A percentile compares a stretch with the other conserved stretches of the same genome.
Evolutionary conservation across 116 monocot species (phyloP).

Genomic region (Trichopus zeylanicus): DNA sequence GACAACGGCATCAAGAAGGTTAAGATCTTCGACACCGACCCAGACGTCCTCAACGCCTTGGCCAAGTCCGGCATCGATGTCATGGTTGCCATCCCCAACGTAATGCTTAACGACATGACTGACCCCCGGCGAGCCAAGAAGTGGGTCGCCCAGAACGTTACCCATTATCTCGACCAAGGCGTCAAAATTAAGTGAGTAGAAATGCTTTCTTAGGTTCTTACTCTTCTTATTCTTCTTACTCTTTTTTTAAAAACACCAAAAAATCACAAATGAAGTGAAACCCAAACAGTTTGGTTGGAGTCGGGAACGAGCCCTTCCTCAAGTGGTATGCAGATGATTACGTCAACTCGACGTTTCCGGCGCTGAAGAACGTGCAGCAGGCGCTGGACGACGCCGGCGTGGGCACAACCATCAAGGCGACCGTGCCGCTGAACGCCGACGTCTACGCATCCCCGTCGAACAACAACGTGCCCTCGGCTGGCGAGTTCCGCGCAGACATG

Average conservation of each 20-base stretch:
- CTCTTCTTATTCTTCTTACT: not conserved
- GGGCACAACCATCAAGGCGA: conserved; percentile 34
- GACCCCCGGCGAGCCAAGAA: conserved; percentile 29
- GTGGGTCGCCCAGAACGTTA: conserved; percentile 68
- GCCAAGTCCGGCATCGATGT: conserved; percentile 50
- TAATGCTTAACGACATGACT: conserved; percentile 26
- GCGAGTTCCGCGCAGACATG: conserved; percentile 35
- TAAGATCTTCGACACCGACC: conserved; percentile 71
- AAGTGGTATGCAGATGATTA: conserved; percentile 33
- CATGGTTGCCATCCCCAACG: conserved; percentile 67
- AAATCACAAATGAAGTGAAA: no score
- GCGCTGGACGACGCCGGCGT: conserved; percentile 43
- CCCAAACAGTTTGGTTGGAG: conserved; percentile 53
- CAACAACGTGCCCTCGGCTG: conserved; percentile 32
- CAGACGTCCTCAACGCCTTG: conserved; percentile 32
- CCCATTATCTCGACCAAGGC: conserved; percentile 14
- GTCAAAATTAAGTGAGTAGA: conserved; percentile 37
- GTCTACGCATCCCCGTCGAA: conserved; percentile 20
- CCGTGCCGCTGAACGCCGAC: conserved; percentile 52
- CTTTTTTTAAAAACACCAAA: not conserved
- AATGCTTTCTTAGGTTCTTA: not conserved
- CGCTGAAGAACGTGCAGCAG: conserved; percentile 41
- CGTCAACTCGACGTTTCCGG: conserved; percentile 40
- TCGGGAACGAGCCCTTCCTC: conserved; percentile 62
- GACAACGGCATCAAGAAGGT: conserved; percentile 62